Evolutionary conservation across 768 basidiomycete genomes (phyloP), one percentile per base, ranked within the genome.

Genomic region (Rhodocollybia butyracea): DNA sequence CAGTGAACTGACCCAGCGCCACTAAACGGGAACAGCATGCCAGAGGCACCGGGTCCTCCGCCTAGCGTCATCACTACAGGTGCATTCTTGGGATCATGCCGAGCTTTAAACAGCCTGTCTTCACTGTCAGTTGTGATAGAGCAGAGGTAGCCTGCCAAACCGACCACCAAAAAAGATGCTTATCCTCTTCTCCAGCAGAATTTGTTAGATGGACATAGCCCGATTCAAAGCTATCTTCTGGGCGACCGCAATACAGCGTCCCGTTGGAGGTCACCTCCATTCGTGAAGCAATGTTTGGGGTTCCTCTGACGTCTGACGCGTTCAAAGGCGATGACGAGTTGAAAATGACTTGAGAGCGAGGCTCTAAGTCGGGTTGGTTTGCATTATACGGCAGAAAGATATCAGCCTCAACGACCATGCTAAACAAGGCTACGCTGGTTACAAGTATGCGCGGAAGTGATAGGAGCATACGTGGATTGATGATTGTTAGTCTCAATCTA

Each of bases 21-120:
- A 12, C 48, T 51, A 30, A 51, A 51, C 15, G 29, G 48, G 22
- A 51, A 51, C 31, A 51, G 48, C 48, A 51, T 51, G 17, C 48
- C 48, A 11, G 48, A 51, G 26, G 27, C 31, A 12, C 48, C 48
- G 27, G 48, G 48, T n/a, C 48, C 48, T 19, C 48, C 48, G 11
- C 48, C 48, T 10, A 51, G 48, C 2, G 48, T 51, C 48, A 51
- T 51, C 19, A 51, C 48, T 17, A 51, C 34, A 29, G 48, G 48
- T 30, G 48, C 30, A 32, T 27, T 51, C 15, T 30, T 19, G 6
- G 48, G 48, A 51, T 51, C 48, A 32, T 51, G 48, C 10, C 48
- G 22, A 22, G 48, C 48, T 22, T 51, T 34, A 22, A 51, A 51
- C 17, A 51, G 31, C 21, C 48, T 51, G 17, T 8, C 34, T 36